These are phyloP conservation scores for Thalassiosira livingstoniorum DNA, from an alignment of 352 stramenopile genomes.

Conservation along the genomic window DNA sequence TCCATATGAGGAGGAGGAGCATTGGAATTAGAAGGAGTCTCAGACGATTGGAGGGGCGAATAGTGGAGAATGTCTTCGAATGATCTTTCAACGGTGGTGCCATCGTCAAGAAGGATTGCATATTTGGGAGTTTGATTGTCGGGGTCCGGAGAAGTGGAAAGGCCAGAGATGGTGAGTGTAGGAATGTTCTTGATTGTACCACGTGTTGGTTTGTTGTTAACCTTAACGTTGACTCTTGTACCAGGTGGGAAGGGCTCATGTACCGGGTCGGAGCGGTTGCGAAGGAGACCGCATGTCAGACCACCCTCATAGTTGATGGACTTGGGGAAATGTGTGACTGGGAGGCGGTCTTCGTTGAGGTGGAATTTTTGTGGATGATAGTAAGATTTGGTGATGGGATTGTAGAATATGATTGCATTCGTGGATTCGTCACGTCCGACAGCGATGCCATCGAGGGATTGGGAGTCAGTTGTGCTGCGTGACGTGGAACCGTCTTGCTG, in stretches of 20 bases:
- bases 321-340: constrained; percentile 11
- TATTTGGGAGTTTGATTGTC: constrained; percentile 5
- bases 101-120: constrained; percentile 9
- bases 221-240: constrained; percentile 1
- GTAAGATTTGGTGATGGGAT: constrained; percentile 22
- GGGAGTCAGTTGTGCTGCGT: neutral
- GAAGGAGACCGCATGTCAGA: constrained; percentile 19
- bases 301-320: constrained; percentile 12
- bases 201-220: neutral
- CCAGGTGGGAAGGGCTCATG: constrained; percentile 27
- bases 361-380: constrained; percentile 20
- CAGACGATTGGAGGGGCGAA: neutral
- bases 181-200: constrained; percentile 14
- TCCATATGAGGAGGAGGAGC: neutral
- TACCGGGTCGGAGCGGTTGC: constrained; percentile 9
- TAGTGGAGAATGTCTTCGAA: neutral
- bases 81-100: neutral
- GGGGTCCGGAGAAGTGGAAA: neutral
- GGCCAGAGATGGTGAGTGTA: neutral
- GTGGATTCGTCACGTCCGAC: constrained; percentile 3
- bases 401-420: constrained; percentile 32
- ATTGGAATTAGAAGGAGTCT: neutral
- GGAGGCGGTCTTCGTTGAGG: constrained; percentile 10
- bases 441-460: constrained; percentile 24
- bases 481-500: neutral